A percentile compares a stretch with the other conserved stretches of the same genome.
Evolutionary conservation across 371 early-diverging fungal species (phyloP).

Genomic region (Mortierella polycephala): DNA sequence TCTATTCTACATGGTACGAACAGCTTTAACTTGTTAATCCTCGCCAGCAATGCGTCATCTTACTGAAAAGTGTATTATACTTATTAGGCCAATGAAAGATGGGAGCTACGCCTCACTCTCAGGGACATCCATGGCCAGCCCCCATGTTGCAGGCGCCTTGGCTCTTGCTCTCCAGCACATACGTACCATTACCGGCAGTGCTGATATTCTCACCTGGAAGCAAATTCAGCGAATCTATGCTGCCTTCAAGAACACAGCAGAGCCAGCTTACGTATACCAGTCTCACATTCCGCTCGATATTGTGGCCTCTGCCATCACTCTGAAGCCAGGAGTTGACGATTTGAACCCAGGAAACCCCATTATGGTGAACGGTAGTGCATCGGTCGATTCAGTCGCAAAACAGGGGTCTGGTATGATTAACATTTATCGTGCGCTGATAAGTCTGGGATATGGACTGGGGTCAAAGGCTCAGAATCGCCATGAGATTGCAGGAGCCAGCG

Average conservation of each 20-base stretch:
- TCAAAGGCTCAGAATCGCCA: background rate
- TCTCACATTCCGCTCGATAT: conserved; percentile 12
- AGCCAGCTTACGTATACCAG: conserved; percentile 20
- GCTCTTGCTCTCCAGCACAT: conserved; percentile 56
- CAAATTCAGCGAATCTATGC: conserved; percentile 23
- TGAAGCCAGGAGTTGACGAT: background rate
- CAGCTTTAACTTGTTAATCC: background rate
- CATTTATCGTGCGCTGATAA: conserved; percentile 21
- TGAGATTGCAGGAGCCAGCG: background rate
- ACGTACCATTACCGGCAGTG: conserved; percentile 1
- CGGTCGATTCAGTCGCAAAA: conserved; percentile 27
- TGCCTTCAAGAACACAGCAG: conserved; percentile 25
- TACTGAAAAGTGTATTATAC: background rate
- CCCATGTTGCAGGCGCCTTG: conserved; percentile 67
- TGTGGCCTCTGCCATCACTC: background rate
- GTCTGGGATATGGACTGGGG: conserved; percentile 10
- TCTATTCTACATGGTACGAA: conserved; percentile 39
- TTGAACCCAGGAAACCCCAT: background rate
- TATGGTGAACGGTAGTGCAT: background rate
- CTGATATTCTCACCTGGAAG: background rate
- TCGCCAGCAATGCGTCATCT: background rate
- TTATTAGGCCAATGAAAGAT: conserved; percentile 19
- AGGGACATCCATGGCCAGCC: conserved; percentile 68
- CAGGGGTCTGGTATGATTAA: conserved; percentile 40
- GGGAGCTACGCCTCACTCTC: conserved; percentile 46